A percentile compares a stretch with the other conserved stretches of the same genome.
Conservation (phyloP, 1,284 basidiomycete species). For the Rhodotorula sp. region DNA sequence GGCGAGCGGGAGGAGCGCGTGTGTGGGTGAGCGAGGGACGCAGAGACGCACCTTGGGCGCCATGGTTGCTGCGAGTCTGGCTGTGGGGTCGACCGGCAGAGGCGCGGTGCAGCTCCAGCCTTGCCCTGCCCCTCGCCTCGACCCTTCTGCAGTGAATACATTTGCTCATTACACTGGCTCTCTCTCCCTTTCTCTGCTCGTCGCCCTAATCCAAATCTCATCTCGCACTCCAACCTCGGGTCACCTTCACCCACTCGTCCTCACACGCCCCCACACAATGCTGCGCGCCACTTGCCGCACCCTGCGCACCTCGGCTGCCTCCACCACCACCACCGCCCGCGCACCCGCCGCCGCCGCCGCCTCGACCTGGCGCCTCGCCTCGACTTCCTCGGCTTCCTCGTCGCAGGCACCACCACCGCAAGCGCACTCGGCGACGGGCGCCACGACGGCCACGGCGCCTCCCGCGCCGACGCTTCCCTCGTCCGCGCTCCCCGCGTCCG, state of each 20-base stretch:
- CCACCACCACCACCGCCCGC: no score
- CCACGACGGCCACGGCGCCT: not conserved
- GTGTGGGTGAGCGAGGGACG: not conserved
- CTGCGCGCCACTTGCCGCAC: no score
- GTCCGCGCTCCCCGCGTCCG: not conserved
- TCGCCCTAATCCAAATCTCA: not conserved
- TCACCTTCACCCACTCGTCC: not conserved
- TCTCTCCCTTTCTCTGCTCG: no score
- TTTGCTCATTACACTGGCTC: no score
- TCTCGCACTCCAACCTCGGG: not conserved
- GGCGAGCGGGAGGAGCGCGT: not conserved
- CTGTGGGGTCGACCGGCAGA: not conserved
- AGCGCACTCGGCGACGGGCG: not conserved
- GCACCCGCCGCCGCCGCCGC: no score
- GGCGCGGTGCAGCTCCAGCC: not conserved
- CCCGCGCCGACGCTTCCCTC: not conserved
- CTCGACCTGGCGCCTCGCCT: no score
- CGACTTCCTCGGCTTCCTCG: not conserved
- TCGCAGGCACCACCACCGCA: not conserved
- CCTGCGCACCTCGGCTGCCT: no score
- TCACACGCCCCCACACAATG: no score
- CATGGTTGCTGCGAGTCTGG: constrained; percentile 9
- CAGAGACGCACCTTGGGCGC: constrained; percentile 27
- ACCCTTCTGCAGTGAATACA: no score
- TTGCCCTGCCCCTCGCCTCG: not conserved